Base-by-base conservation (phyloP, 805 yeast genomes). In the Pichia nanzhaoensis region DNA sequence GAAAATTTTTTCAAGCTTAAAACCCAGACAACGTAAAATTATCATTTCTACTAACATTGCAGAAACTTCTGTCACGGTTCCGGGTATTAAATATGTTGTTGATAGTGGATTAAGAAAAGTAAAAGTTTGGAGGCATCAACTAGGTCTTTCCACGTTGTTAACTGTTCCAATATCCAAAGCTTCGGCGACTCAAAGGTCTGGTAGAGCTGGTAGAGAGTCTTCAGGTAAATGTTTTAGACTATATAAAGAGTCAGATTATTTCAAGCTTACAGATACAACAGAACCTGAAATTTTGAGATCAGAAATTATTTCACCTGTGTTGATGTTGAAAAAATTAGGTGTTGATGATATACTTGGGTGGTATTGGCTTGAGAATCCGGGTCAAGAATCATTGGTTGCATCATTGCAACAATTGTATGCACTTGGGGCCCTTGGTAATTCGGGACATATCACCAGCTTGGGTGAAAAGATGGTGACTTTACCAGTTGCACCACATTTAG, bases 181-280 rank as follows among this genome's bases (percentile, higher is more conserved):
- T 0, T 84, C 95, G 34, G 99, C 98, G 0, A 77, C 85, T 31
- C 99, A 93, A 68, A 72, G 99, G 65, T 80, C 90, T 38, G 99
- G 99, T 62, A 85, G 99, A 73, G 98, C 99, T n/a, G 99, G 99
- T 50, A 87, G 99, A 78, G 98, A 93, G 66, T 74, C 80, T 16
- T 78, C 84, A 27, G 99, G 99, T 36, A 91, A 91, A 61, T 86
- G 93, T 37, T 93, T 73, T 64, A 68, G 98, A 48, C 66, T 93
- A 32, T 93, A 83, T 61, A 80, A 85, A 40, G 98, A 91, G 55
- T 60, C 67, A 1, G 82, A 85, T 47, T 91, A 77, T 55, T 47
- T 63, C 3, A 73, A 73, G 51, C 67, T 93, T 44, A 80, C 84
- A 1, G 67, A 71, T 39, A 93, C 88, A 58, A 91, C 95, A 5